Evolutionary conservation across 225 moss, liverwort and hornwort species (phyloP).

Genomic region (Physcomitrellopsis africana): DNA sequence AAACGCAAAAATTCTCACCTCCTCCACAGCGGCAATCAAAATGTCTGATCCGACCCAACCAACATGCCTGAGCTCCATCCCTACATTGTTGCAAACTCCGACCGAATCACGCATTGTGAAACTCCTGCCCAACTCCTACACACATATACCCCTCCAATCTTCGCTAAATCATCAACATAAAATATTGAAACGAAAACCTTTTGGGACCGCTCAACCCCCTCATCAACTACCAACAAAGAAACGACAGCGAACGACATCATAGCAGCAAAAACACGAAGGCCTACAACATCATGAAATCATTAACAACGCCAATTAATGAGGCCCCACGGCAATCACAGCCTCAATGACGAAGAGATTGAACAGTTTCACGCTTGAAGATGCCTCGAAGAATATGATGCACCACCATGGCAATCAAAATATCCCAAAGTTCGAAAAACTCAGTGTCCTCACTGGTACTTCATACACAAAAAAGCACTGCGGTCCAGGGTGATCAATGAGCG

Average conservation of each 20-base stretch:
- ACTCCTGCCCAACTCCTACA: neutral
- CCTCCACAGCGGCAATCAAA: neutral
- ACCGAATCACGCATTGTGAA: neutral
- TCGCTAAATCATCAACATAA: neutral
- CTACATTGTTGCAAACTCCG: neutral
- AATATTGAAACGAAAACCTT: no score
- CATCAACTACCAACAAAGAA: constrained; percentile 3
- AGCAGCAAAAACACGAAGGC: constrained; percentile 9
- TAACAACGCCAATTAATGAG: constrained; percentile 22
- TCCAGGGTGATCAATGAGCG: no score
- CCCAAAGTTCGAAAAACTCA: neutral
- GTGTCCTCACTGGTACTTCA: neutral
- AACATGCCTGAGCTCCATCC: neutral
- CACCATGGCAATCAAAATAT: neutral
- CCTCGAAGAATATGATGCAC: neutral
- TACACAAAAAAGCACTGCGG: neutral
- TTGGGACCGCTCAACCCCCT: neutral
- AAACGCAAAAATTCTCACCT: neutral
- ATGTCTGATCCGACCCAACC: neutral
- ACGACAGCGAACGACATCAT: neutral
- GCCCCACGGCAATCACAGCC: constrained; percentile 10
- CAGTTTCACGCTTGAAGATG: accelerated
- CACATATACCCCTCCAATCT: neutral
- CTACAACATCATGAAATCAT: neutral
- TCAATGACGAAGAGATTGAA: neutral